phyloP scores from a whole-genome alignment of 306 rosid genomes.

The Corylus avellana region DNA sequence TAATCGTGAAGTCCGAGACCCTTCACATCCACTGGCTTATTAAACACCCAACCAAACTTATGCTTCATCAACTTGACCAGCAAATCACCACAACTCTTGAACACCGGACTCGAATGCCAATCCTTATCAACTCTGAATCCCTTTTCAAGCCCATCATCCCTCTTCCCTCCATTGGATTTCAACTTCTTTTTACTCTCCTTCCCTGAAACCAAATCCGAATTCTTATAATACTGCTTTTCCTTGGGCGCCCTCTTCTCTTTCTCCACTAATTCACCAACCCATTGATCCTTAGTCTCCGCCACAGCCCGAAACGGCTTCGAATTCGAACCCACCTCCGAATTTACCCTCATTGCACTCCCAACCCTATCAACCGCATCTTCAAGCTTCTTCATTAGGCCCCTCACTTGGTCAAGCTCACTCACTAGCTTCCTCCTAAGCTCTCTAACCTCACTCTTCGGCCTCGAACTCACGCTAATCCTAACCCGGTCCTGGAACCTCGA shows the following conservation, averaged over 20 bases:
- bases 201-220: conserved; percentile 77
- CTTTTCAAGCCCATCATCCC: conserved; percentile 59
- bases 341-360: conserved; percentile 49
- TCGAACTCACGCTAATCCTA: conserved; percentile 32
- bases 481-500: conserved; percentile 41
- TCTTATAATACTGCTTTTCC: conserved; percentile 75
- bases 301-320: conserved; percentile 64
- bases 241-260: conserved; percentile 92
- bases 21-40: conserved; percentile 81
- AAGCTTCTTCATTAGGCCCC: conserved; percentile 68
- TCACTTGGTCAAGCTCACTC: conserved; percentile 59
- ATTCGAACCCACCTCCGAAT: conserved; percentile 66
- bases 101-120: conserved; percentile 51
- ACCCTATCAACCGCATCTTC: conserved; percentile 51
- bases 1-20: conserved; percentile 90
- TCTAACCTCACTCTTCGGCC: conserved; percentile 35
- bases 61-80: conserved; percentile 89
- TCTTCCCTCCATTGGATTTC: conserved; percentile 60
- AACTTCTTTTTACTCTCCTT: conserved; percentile 87
- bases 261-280: conserved; percentile 58
- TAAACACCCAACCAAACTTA: conserved; percentile 93
- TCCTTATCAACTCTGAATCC: conserved; percentile 52
- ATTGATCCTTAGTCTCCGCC: conserved; percentile 62
- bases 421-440: conserved; percentile 71
- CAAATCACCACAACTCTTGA: conserved; percentile 80